A percentile compares a stretch with the other conserved stretches of the same genome.
phyloP scores from a whole-genome alignment of 2,329 filamentous ascomycete genomes.

The Chaetomium sp. region DNA sequence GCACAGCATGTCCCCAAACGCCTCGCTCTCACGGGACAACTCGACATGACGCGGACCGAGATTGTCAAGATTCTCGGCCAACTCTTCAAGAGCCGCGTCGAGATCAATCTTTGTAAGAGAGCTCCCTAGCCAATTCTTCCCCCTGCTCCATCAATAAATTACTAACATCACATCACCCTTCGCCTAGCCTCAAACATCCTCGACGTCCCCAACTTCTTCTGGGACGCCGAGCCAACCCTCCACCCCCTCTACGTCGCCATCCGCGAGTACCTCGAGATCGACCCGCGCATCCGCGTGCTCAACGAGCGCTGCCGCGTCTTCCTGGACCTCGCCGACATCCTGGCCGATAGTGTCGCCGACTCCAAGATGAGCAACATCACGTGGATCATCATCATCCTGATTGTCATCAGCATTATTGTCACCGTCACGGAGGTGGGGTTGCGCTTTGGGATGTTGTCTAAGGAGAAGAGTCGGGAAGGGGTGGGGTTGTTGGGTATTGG shows the following conservation, averaged over 20 bases:
- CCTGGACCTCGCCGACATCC: conserved; percentile 88
- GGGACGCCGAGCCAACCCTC: conserved; percentile 92
- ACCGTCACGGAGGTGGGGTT: conserved; percentile 85
- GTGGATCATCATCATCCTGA: conserved; percentile 96
- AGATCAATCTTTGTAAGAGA: conserved; percentile 91
- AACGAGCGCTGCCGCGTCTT: conserved; percentile 97
- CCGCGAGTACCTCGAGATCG: conserved; percentile 95
- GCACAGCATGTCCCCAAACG: conserved; percentile 88
- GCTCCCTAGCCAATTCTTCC: neutral
- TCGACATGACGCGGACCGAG: conserved; percentile 87
- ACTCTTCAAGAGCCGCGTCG: conserved; percentile 88
- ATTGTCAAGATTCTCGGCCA: conserved; percentile 87
- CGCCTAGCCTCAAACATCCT: conserved; percentile 94
- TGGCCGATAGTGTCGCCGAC: conserved; percentile 86
- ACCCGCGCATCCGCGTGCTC: conserved; percentile 88
- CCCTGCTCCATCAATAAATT: neutral
- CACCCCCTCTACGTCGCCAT: conserved; percentile 92
- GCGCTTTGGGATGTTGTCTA: conserved; percentile 67
- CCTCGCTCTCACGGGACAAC: conserved; percentile 78
- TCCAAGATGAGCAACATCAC: conserved; percentile 94
- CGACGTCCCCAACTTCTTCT: conserved; percentile 95
- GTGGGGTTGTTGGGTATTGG: conserved; percentile 10
- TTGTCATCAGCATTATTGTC: conserved; percentile 82
- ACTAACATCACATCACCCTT: conserved; percentile 44
- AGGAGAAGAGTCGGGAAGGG: conserved; percentile 28